Percentiles rank a stretch among this genome's conserved stretches.
phyloP scores from a whole-genome alignment of 2,329 filamentous ascomycete species.

The Fusarium tricinctum region DNA sequence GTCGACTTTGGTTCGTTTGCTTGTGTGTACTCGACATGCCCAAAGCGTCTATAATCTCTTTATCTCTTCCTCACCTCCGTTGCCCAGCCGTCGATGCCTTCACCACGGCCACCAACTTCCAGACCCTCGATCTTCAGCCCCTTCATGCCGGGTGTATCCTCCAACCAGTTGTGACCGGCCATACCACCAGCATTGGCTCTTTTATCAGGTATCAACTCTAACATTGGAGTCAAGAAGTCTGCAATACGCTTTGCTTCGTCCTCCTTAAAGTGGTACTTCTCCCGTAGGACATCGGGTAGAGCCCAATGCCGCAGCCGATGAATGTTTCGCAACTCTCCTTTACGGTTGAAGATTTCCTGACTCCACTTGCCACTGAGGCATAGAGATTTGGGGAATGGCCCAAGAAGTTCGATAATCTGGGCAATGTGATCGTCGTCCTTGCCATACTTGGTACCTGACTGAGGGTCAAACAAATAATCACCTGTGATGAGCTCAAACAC shows the following conservation, averaged over 20 bases:
- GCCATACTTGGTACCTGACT: constrained; percentile 98
- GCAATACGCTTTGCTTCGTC: constrained; percentile 83
- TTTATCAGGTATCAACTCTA: constrained; percentile 88
- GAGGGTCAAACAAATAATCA: constrained; percentile 97
- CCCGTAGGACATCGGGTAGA: constrained; percentile 88
- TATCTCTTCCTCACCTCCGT: constrained; percentile 88
- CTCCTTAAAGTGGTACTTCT: constrained; percentile 96
- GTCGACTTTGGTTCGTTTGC: constrained; percentile 40
- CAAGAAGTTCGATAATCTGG: constrained; percentile 97
- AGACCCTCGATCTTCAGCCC: constrained; percentile 79
- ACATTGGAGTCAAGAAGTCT: constrained; percentile 89
- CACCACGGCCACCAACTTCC: constrained; percentile 83
- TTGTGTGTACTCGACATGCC: constrained; percentile 43
- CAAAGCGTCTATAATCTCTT: constrained; percentile 44
- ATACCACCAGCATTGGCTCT: constrained; percentile 96
- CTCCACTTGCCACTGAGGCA: constrained; percentile 97
- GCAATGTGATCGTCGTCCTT: constrained; percentile 99
- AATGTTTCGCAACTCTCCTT: constrained; percentile 97
- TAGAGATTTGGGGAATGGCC: constrained; percentile 91
- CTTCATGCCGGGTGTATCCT: constrained; percentile 91
- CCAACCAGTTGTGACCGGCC: constrained; percentile 86
- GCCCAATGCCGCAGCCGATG: constrained; percentile 97
- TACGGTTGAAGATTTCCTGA: constrained; percentile 98
- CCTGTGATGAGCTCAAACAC: constrained; percentile 98
- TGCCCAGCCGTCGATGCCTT: constrained; percentile 95